phyloP scores from a whole-genome alignment of 139 green algal species.

The Limnomonas spitsbergensis region DNA sequence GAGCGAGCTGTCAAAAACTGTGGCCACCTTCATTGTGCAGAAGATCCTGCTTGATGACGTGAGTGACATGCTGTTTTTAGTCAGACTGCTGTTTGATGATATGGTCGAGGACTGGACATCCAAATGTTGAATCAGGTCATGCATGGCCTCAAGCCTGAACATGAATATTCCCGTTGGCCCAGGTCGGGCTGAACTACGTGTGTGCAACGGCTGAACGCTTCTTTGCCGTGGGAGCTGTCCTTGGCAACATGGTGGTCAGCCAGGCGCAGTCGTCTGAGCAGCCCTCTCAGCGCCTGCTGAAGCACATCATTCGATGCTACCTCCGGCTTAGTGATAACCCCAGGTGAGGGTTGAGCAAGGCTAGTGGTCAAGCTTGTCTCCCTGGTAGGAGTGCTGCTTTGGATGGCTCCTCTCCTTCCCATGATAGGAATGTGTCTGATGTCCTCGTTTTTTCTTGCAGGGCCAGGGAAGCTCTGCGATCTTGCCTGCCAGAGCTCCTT shows the following conservation, averaged over 20 bases:
- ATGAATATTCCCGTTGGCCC: no score
- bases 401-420: no score
- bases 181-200: slow-evolving; percentile 94
- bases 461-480: slow-evolving; percentile 87
- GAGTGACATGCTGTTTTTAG: slow-evolving; percentile 15
- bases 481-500: slow-evolving; percentile 90
- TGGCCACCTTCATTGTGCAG: slow-evolving; percentile 99
- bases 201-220: slow-evolving; percentile 98
- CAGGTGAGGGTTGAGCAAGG: slow-evolving; percentile 26
- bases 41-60: slow-evolving; percentile 97
- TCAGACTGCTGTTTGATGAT: not conserved
- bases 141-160: no score
- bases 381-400: no score
- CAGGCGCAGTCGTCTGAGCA: slow-evolving; percentile 67
- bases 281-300: slow-evolving; percentile 88
- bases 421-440: not conserved
- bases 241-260: slow-evolving; percentile 87
- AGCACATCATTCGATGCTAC: slow-evolving; percentile 99
- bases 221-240: slow-evolving; percentile 91
- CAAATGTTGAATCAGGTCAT: no score
- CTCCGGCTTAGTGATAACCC: slow-evolving; percentile 87
- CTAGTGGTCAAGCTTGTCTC: no score
- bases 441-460: slow-evolving; percentile 29
- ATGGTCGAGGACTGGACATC: no score
- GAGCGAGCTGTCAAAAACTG: slow-evolving; percentile 97